Conservation (phyloP, 1,284 basidiomycete genomes). For the Tylopilus orsonianus region DNA sequence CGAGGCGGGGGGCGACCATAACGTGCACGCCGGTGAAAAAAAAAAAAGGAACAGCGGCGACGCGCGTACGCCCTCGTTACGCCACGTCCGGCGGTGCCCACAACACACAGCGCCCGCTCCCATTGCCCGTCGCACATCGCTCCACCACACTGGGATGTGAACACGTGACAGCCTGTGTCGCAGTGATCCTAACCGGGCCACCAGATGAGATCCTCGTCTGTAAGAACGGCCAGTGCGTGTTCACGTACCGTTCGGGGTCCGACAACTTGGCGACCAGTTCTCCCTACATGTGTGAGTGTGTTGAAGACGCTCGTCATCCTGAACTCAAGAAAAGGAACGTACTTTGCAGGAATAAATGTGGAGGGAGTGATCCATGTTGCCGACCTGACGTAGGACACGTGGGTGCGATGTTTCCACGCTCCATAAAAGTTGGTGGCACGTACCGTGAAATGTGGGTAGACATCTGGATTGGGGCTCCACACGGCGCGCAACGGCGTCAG, state of each 20-base stretch:
- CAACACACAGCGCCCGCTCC: conserved; percentile 72
- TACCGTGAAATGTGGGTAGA: conserved; percentile 79
- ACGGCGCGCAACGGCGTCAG: conserved; percentile 70
- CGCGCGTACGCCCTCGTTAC: too few species aligned
- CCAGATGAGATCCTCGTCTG: conserved; percentile 3
- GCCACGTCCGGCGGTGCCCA: conserved; percentile 56
- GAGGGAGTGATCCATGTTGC: conserved; percentile 73
- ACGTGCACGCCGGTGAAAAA: too few species aligned
- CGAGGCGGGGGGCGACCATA: too few species aligned
- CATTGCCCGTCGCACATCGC: conserved; percentile 73
- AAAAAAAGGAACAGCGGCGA: too few species aligned
- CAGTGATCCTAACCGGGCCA: conserved; percentile 57
- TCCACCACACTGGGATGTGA: conserved; percentile 77
- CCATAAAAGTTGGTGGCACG: conserved; percentile 18
- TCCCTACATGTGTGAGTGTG: conserved; percentile 42
- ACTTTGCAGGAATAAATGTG: conserved; percentile 73
- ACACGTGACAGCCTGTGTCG: conserved; percentile 81
- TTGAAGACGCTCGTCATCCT: not conserved
- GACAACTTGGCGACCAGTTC: conserved; percentile 61
- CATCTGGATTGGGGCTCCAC: conserved; percentile 74
- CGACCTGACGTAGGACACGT: conserved; percentile 60
- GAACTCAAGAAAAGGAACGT: conserved; percentile 6
- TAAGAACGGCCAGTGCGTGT: not conserved
- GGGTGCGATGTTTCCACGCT: not conserved
- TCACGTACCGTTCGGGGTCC: conserved; percentile 55